Conservation (phyloP, 2,329 filamentous ascomycete genomes). For the Rhexocercosporidium sp. region DNA sequence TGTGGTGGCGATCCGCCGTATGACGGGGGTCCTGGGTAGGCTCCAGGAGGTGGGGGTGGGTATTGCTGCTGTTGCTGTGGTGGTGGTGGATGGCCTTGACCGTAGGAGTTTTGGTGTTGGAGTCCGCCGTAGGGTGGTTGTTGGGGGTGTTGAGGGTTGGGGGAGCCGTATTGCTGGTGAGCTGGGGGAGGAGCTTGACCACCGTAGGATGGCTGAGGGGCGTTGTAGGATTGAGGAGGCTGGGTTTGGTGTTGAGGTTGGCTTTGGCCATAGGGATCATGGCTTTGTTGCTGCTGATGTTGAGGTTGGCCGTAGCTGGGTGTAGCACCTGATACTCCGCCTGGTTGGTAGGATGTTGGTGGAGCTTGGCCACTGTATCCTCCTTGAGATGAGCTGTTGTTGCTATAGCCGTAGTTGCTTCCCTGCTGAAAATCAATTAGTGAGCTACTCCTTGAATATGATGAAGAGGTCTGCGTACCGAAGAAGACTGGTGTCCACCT, state of each 20-base stretch:
- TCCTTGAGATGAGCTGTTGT: slow-evolving; percentile 51
- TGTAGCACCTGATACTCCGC: slow-evolving; percentile 24
- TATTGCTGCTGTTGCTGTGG: slow-evolving; percentile 23
- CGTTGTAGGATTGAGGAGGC: slow-evolving; percentile 18
- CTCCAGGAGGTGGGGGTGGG: slow-evolving; percentile 22
- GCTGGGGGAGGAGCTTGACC: slow-evolving; percentile 1
- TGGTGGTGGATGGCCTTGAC: slow-evolving; percentile 25
- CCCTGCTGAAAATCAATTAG: slow-evolving; percentile 37
- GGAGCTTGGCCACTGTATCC: slow-evolving; percentile 67
- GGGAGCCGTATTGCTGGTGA: slow-evolving; percentile 24
- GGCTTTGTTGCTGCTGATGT: slow-evolving; percentile 18
- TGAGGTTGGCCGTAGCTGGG: slow-evolving; percentile 22
- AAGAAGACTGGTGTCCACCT: slow-evolving; percentile 29
- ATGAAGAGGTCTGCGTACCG: slow-evolving; percentile 24
- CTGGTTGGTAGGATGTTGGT: slow-evolving; percentile 62
- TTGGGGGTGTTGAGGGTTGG: slow-evolving; percentile 15
- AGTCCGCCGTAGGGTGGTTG: slow-evolving; percentile 36
- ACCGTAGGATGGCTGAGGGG: slow-evolving; percentile 14
- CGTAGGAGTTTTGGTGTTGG: slow-evolving; percentile 35
- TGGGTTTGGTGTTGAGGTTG: slow-evolving; percentile 21
- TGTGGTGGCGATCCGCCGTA: slow-evolving; percentile 27
- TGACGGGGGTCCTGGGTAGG: slow-evolving; percentile 15
- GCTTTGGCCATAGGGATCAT: slow-evolving; percentile 17
- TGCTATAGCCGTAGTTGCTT: slow-evolving; percentile 69
- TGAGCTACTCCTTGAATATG: too few relatives aligned